Evolutionary conservation across 257 asterid genomes (phyloP).

Genomic region (Forsythia suspensa): DNA sequence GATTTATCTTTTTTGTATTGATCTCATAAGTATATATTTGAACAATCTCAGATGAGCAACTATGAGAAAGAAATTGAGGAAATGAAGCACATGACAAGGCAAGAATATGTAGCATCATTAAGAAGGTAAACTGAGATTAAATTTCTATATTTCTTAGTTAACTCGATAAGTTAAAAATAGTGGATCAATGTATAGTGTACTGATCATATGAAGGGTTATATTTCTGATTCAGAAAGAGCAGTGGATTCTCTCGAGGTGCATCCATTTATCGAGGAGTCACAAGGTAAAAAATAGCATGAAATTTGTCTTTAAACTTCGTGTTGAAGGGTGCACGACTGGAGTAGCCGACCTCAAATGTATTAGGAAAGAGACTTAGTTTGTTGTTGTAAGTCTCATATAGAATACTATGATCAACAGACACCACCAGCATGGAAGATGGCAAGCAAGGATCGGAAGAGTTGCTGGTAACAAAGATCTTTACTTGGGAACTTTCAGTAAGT

Average conservation of each 20-base stretch:
- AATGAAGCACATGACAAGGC: constrained; percentile 90
- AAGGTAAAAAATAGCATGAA: constrained; percentile 41
- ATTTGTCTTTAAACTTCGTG: neutral
- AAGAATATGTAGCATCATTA: constrained; percentile 81
- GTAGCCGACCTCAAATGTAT: neutral
- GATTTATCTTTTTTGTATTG: neutral
- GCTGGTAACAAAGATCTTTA: constrained; percentile 94
- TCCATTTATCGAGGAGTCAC: constrained; percentile 93
- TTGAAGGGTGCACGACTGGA: neutral
- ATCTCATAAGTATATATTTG: neutral
- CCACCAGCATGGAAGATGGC: constrained; percentile 98
- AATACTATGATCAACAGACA: constrained; percentile 42
- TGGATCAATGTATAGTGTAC: constrained; percentile 1
- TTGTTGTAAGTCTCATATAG: neutral
- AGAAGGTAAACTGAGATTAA: constrained; percentile 49
- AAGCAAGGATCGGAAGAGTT: constrained; percentile 94
- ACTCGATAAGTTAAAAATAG: neutral
- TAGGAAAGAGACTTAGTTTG: neutral
- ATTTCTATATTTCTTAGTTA: neutral
- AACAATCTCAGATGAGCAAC: constrained; percentile 54
- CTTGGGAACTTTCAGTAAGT: constrained; percentile 87
- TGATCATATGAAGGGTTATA: neutral
- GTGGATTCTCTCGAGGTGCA: constrained; percentile 94
- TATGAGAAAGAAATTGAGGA: constrained; percentile 88
- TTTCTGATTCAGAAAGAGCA: constrained; percentile 64